Conservation (phyloP, 495 filamentous ascomycete genomes). For the Xylaria flabelliformis region DNA sequence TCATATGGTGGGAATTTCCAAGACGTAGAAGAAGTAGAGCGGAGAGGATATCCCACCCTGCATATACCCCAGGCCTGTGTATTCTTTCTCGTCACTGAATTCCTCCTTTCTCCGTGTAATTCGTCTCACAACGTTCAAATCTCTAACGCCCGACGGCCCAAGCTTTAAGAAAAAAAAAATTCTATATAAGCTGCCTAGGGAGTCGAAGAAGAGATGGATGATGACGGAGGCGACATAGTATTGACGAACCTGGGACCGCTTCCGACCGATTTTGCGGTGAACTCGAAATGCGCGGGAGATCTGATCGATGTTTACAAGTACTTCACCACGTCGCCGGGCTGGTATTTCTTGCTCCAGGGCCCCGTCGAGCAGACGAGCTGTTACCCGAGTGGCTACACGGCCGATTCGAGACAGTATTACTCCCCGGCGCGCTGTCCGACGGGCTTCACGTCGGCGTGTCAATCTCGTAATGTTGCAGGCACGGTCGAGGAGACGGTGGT, state of each 20-base stretch:
- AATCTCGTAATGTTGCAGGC: neutral
- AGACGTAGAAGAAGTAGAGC: neutral
- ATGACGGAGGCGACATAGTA: neutral
- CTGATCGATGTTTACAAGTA: constrained; percentile 13
- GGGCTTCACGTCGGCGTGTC: constrained; percentile 22
- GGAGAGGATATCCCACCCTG: neutral
- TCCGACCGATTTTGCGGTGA: constrained; percentile 4
- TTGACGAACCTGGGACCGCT: constrained; percentile 23
- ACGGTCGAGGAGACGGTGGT: constrained; percentile 7
- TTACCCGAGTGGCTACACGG: constrained; percentile 9
- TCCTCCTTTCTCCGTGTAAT: neutral
- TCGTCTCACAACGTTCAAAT: neutral
- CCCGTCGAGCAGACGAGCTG: constrained; percentile 21
- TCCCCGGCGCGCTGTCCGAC: constrained; percentile 22
- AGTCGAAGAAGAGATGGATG: neutral
- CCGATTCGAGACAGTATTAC: constrained; percentile 16
- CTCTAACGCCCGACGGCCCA: neutral
- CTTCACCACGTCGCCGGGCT: neutral
- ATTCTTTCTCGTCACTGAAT: no score
- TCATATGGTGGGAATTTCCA: neutral
- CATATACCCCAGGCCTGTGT: neutral
- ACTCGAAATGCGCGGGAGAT: neutral
- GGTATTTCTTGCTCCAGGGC: constrained; percentile 14
- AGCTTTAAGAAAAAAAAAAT: no score
- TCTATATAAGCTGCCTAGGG: no score